A percentile compares a stretch with the other conserved stretches of the same genome.
Conservation (phyloP, 106 monocot species). For the Dioscorea alata region DNA sequence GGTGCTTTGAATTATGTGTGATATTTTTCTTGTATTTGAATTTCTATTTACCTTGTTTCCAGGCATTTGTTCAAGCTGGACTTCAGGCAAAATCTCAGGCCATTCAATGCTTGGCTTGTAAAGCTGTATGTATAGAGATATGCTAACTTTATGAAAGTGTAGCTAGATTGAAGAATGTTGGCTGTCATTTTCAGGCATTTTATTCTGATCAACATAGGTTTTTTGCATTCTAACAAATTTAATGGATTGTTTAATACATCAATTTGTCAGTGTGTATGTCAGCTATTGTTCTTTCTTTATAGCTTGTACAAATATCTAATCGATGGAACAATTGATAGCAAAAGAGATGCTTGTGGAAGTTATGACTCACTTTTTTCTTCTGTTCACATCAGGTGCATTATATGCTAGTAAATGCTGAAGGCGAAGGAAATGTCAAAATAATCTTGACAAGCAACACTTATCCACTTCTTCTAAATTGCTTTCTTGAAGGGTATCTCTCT, state of each 20-base stretch:
- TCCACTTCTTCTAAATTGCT: slow-evolving; percentile 58
- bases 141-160: background rate
- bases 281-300: too few relatives aligned
- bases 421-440: slow-evolving; percentile 32
- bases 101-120: slow-evolving; percentile 81
- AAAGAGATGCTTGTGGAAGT: too few relatives aligned
- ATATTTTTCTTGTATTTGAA: background rate
- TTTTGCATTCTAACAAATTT: too few relatives aligned
- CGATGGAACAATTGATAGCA: too few relatives aligned
- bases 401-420: slow-evolving; percentile 58
- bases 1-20: background rate
- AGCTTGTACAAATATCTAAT: too few relatives aligned
- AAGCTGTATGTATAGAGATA: slow-evolving; percentile 47
- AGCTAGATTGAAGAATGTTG: too few relatives aligned
- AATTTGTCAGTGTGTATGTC: too few relatives aligned
- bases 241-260: too few relatives aligned
- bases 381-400: slow-evolving; percentile 50
- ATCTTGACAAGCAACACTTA: slow-evolving; percentile 51
- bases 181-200: too few relatives aligned
- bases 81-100: slow-evolving; percentile 58
- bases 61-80: slow-evolving; percentile 86
- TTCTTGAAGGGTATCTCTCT: slow-evolving; percentile 62
- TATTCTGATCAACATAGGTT: too few relatives aligned
- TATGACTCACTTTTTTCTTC: too few relatives aligned
- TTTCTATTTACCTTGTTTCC: slow-evolving; percentile 7